phyloP scores from a whole-genome alignment of 176 grass and related monocot species.

The Microstegium vimineum region DNA sequence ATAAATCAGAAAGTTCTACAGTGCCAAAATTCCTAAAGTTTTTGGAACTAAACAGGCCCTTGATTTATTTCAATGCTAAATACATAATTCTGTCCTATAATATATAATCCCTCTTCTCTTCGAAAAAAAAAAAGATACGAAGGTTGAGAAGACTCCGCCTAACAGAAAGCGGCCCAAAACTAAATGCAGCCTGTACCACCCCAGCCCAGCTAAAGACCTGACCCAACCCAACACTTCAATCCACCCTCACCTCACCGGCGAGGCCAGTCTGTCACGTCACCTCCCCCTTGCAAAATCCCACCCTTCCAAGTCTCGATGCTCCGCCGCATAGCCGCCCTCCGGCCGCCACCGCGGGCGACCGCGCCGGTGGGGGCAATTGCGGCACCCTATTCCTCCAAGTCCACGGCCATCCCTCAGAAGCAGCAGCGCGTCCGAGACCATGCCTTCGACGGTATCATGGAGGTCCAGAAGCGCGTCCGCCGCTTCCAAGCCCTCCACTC shows the following conservation, averaged over 20 bases:
- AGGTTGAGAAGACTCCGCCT: no score
- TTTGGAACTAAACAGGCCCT: no score
- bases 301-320: conserved; percentile 22
- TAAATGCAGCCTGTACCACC: no score
- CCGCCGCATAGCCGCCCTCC: conserved; percentile 34
- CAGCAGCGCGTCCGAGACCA: conserved; percentile 86
- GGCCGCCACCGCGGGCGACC: not conserved
- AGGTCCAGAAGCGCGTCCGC: conserved; percentile 78
- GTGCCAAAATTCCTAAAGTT: no score
- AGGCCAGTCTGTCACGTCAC: not conserved
- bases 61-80: no score
- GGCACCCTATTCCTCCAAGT: conserved; percentile 47
- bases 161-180: not conserved
- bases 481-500: conserved; percentile 52
- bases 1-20: no score
- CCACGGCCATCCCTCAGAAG: conserved; percentile 74
- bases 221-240: not conserved
- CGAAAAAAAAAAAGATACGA: no score
- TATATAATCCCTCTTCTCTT: no score
- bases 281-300: not conserved
- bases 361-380: not conserved
- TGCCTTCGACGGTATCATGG: conserved; percentile 79
- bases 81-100: no score
- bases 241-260: not conserved
- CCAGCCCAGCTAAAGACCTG: not conserved